Base-by-base conservation (phyloP, 352 stramenopile genomes). In the Phytophthora tentaculata region DNA sequence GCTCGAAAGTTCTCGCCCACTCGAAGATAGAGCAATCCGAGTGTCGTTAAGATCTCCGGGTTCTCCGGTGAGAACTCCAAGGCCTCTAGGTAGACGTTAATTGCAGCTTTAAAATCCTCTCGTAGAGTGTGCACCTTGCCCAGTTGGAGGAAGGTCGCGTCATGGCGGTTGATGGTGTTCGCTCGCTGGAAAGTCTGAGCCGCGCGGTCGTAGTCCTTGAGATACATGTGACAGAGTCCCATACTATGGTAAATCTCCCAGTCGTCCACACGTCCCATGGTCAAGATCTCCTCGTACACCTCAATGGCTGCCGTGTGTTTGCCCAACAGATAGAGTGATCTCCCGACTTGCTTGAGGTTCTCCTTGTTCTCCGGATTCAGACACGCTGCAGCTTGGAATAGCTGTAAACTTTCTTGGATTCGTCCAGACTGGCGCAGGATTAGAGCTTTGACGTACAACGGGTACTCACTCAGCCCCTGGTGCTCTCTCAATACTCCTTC, bases 201-300 rank as follows among this genome's bases (percentile, higher is more conserved):
- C 8, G 93, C 90, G 12, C 90, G 79, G 26, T 96, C 87, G 64
- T 96, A 97, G 62, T 97, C 81, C 74, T 98, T 97, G 10, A 98
- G 66, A 64, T 96, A 97, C 76, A 96, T 90, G 74, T 94, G 86
- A 73, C 93, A 98, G 6, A 98, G 76, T 3, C 93, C 93, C 48
- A 97, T 96, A 70, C 92, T 97, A 67, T 97, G 88, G 61, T 91
- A 95, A 57, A 98, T 93, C 70, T 98, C 91, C 92, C 94, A 98
- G 79, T 98, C 93, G 52, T 98, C 92, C 24, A 79, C 61, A 17
- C 79, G 80, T 0, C 80, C 73, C 74, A 92, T 84, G 45, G 91
- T 88, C 51, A 96, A 61, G 56, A 95, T 94, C 76, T 97, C 89
- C 53, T 97, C 86, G 69, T 96, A 97, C 47, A 97, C 91, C 67